Base-by-base conservation (phyloP, 2,329 filamentous ascomycete genomes). In the Aspergillus calidoustus region DNA sequence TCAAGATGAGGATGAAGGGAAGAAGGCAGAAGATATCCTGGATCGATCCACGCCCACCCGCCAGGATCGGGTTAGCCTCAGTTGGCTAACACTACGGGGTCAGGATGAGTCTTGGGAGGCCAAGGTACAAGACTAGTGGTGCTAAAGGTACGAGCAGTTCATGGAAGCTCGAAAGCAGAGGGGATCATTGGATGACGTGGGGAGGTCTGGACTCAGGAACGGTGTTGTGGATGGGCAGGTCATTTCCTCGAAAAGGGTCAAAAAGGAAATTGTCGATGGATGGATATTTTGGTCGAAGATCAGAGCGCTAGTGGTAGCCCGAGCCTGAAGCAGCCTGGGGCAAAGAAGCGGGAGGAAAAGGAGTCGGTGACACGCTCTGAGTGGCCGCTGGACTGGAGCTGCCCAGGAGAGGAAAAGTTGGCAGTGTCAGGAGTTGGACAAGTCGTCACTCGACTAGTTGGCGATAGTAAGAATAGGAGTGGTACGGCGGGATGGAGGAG, bases 141-240 rank as follows among this genome's bases (percentile, higher is more conserved):
- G 25, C 25, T 28, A 43, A 23, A 54, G 43, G 43, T 46, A 46
- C 48, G 30, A 44, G 44, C 23, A 51, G 57, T 62, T 59, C 57
- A 61, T 59, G 28, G 48, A 60, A 57, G 58, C 50, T 52, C 61
- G 61, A 57, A 61, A 64, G 62, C 56, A 59, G 62, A 57, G 52
- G 31, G 54, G 46, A 31, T 51, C 55, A 64, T 63, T 63, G 63
- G 61, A 64, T 61, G 51, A 50, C 38, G 53, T 58, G 38, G 31
- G 61, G 54, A 41, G 59, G 61, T 64, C 61, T 65, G 63, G 63
- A 65, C 61, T 60, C 59, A 59, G 57, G 54, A 52, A 61, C 62
- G 51, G 44, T 61, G 43, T 54, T 54, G 52, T 11, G 57, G 61
- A 59, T 62, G 63, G 61, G 44, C 63, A 64, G 51, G 47, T 51